Percentiles rank a stretch among this genome's conserved stretches.
Conservation (phyloP, 75 land plant species). For the Ceratopteris richardii region DNA sequence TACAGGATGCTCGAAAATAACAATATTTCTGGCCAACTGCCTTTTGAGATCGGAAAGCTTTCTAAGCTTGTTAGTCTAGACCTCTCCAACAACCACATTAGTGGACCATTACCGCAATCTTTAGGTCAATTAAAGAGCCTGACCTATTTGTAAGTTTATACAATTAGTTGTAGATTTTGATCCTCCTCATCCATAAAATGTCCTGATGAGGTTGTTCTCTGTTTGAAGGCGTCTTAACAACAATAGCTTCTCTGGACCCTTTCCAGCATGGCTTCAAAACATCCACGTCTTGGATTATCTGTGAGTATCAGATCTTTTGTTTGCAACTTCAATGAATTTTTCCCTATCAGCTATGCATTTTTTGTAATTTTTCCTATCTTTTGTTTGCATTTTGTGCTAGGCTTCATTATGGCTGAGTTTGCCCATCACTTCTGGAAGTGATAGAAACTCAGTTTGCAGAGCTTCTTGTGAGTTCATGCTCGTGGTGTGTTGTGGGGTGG, state of each 20-base stretch:
- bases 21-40: constrained; percentile 65
- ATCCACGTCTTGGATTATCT: constrained; percentile 14
- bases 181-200: neutral
- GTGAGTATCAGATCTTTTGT: constrained; percentile 10
- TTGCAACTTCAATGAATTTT: neutral
- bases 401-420: no score
- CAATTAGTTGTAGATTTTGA: no score
- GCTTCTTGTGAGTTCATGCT: no score
- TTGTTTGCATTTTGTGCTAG: no score
- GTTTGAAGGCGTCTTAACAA: constrained; percentile 60
- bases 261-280: constrained; percentile 28
- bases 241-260: constrained; percentile 62
- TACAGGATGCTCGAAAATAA: constrained; percentile 74
- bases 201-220: neutral
- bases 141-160: constrained; percentile 66
- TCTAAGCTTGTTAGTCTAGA: constrained; percentile 61
- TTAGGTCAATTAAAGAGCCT: constrained; percentile 47
- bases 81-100: constrained; percentile 61
- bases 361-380: no score
- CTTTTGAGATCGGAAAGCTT: constrained; percentile 56
- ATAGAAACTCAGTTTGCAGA: no score
- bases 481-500: no score
- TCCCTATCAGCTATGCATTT: no score
- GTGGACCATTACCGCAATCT: constrained; percentile 48
- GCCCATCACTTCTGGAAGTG: no score